Evolutionary conservation across 176 grass and related monocot genomes (phyloP), one percentile per base, ranked within the genome.

Genomic region (Cenchrus purpureus): DNA sequence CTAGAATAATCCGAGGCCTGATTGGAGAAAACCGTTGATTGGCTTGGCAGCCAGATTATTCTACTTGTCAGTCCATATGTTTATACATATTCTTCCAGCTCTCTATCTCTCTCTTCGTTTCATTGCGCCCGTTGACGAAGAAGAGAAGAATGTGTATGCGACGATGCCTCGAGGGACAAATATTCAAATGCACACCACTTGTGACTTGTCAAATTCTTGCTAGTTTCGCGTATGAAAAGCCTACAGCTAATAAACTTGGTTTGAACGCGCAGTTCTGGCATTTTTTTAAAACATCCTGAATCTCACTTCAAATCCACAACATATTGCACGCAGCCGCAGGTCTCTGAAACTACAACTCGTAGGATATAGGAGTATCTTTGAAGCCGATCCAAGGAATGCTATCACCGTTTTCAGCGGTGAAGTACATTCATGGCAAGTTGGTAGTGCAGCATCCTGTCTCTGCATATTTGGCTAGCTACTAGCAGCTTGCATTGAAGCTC

Each of bases 141-240:
- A 73, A 83, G 43, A 25, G 42, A 87, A 74, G 42, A 87, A 74
- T 79, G 25, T 61, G 5, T 78, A 68, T 58, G 49, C 42, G 56
- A 40, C 20, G 68, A 44, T 86, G 59, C 79, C 74, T 83, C 10
- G 79, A 86, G 67, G 73, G 80, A 79, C 84, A 87, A 87, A 69
- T 90, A 87, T 74, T 87, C 84, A 90, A 90, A 86, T 52, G 32
- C 53, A 71, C 40, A 52, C n/a, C 29, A 76, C 70, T 54, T 81
- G 77, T 81, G 57, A 87, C 46, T 40, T 49, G 69, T 87, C 52
- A 76, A 82, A 59, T 76, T 76, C 71, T 37, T 60, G 62, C 2
- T 66, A 6, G 17, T 52, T 61, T 40, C 34, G 28, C 51, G 28
- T 68, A 40, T 46, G 62, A 82, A 68, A 75, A 46, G 42, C 50